These are phyloP conservation scores for Spinacia oleracea DNA, from an alignment of 179 eudicot species.

Conservation along the genomic window DNA sequence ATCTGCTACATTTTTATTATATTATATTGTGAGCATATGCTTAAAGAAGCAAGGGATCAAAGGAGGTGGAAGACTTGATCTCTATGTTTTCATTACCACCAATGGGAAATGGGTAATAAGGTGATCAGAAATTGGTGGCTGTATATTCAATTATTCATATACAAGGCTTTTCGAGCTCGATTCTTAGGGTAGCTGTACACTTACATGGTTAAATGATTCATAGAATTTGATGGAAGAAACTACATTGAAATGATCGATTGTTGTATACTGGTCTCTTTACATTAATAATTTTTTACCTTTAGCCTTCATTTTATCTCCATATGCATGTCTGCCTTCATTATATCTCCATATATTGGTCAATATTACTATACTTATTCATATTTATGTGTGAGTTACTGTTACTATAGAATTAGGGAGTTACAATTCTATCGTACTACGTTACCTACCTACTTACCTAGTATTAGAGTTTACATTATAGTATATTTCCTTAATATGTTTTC, in stretches of 20 bases:
- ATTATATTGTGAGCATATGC: neutral
- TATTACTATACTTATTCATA: too few relatives aligned
- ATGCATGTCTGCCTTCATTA: too few relatives aligned
- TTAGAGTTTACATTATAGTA: too few relatives aligned
- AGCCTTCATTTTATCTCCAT: neutral
- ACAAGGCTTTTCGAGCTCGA: slow-evolving; percentile 6
- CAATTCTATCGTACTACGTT: too few relatives aligned
- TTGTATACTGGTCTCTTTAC: slow-evolving; percentile 9
- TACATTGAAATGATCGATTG: slow-evolving; percentile 13
- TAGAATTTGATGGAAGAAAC: slow-evolving; percentile 8
- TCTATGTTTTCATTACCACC: slow-evolving; percentile 9
- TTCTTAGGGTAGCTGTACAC: slow-evolving; percentile 8
- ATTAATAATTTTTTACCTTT: neutral
- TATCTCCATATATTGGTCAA: too few relatives aligned
- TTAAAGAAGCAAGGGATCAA: neutral
- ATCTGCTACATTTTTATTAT: neutral
- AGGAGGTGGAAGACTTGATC: slow-evolving; percentile 13
- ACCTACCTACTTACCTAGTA: too few relatives aligned
- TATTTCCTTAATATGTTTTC: too few relatives aligned
- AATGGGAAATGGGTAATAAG: neutral
- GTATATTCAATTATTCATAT: slow-evolving; percentile 22
- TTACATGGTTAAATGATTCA: slow-evolving; percentile 15
- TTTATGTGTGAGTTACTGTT: too few relatives aligned
- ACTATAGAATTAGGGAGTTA: too few relatives aligned
- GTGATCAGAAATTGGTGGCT: slow-evolving; percentile 16